Evolutionary conservation across 768 basidiomycete species (phyloP).

Genomic region (Boletus reticuloceps): DNA sequence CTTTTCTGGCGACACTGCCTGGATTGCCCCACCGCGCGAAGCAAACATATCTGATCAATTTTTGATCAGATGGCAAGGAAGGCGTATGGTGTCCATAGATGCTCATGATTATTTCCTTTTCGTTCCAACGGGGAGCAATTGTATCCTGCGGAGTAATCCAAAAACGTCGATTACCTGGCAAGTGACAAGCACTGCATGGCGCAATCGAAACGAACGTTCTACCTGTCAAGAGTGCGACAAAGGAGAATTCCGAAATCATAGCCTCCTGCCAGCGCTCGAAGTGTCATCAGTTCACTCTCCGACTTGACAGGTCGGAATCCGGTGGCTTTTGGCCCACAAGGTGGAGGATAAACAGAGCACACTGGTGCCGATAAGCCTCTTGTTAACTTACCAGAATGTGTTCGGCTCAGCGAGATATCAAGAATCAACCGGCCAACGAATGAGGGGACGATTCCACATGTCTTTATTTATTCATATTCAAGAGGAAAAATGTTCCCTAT

Average conservation of each 20-base stretch:
- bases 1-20: not conserved
- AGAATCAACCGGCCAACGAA: not conserved
- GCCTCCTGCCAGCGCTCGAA: no score
- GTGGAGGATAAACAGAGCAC: no score
- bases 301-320: not conserved
- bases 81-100: not conserved
- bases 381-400: no score
- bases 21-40: not conserved
- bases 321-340: no score
- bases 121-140: not conserved
- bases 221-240: constrained; percentile 10
- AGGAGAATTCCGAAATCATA: not conserved
- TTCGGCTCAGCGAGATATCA: not conserved
- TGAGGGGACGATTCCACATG: not conserved
- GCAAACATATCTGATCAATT: not conserved
- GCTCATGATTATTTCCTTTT: not conserved
- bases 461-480: constrained; percentile 1
- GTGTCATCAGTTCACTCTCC: constrained; percentile 3
- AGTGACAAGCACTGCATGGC: not conserved
- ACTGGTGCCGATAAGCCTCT: no score
- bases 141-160: not conserved
- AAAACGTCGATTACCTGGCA: not conserved
- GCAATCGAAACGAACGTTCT: not conserved
- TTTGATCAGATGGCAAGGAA: not conserved
- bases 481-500: constrained; percentile 19